Percentiles rank a stretch among this genome's conserved stretches.
Evolutionary conservation across 176 grass and related monocot genomes (phyloP).

Genomic region (Sorghum bicolor): DNA sequence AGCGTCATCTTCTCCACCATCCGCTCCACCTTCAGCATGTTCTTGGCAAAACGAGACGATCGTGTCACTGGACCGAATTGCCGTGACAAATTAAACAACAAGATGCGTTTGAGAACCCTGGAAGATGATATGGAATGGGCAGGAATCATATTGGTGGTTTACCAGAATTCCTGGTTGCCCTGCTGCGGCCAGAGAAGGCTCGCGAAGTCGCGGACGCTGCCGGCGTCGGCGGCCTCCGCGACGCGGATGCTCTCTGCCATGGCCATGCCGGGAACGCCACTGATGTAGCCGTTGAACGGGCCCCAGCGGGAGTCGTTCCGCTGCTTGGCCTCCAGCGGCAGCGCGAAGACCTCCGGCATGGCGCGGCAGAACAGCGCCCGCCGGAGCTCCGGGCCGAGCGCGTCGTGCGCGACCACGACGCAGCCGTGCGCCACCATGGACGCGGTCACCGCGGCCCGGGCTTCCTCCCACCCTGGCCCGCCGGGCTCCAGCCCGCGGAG

Average conservation of each 20-base stretch:
- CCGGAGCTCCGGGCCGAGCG: constrained; percentile 33
- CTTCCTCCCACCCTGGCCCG: constrained; percentile 26
- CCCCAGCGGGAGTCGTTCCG: background rate
- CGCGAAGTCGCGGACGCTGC: constrained; percentile 19
- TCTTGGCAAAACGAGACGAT: constrained; percentile 11
- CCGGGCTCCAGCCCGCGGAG: constrained; percentile 20
- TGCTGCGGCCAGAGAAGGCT: constrained; percentile 33
- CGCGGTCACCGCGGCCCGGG: constrained; percentile 31
- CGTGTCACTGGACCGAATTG: background rate
- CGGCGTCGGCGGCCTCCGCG: constrained; percentile 26
- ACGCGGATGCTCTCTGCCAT: constrained; percentile 53
- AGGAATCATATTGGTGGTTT: background rate
- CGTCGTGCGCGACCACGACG: constrained; percentile 37
- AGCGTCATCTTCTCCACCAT: constrained; percentile 27
- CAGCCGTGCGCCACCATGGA: constrained; percentile 51
- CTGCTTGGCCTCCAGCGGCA: constrained; percentile 42
- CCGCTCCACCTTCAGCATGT: constrained; percentile 12
- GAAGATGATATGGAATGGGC: background rate
- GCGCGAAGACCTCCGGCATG: constrained; percentile 47
- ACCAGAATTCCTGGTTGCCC: constrained; percentile 40
- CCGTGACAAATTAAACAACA: no score
- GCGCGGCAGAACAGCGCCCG: constrained; percentile 33
- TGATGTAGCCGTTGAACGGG: constrained; percentile 33
- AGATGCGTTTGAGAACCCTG: background rate
- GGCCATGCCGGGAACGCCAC: constrained; percentile 16